Conservation (phyloP, 805 yeast species). For the Vanderwaltozyma yarrowii region DNA sequence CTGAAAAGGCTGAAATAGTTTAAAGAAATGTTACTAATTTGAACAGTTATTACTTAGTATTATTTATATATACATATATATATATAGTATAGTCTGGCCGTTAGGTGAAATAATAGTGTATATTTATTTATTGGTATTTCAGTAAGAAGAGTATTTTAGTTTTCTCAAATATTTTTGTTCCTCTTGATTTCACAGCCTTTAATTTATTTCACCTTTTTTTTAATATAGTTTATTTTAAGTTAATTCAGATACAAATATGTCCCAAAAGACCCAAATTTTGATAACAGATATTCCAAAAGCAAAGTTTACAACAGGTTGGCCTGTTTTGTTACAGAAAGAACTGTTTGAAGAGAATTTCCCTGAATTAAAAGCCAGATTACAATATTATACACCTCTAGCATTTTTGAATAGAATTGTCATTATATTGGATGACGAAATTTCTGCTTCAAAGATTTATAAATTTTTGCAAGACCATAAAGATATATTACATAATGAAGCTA, state of each 20-base stretch:
- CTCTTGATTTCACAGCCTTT: too few species aligned
- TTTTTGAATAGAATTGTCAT: conserved; percentile 36
- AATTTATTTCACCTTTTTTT: too few species aligned
- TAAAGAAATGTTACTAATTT: not conserved
- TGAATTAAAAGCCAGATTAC: conserved; percentile 11
- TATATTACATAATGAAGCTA: conserved; percentile 6
- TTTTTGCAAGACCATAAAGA: conserved; percentile 10
- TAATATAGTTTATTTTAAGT: too few species aligned
- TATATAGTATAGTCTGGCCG: too few species aligned
- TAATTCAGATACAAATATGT: too few species aligned
- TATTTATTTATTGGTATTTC: too few species aligned
- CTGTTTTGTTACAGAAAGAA: conserved; percentile 13
- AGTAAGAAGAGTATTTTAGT: too few species aligned
- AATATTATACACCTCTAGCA: conserved; percentile 32
- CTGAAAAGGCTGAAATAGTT: not conserved
- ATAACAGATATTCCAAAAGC: conserved; percentile 24
- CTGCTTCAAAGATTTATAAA: conserved; percentile 17
- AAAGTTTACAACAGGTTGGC: conserved; percentile 20
- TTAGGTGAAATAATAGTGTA: too few species aligned
- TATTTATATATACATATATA: too few species aligned
- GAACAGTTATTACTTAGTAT: too few species aligned
- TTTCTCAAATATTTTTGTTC: too few species aligned
- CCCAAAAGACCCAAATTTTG: conserved; percentile 21
- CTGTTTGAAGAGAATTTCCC: conserved; percentile 20
- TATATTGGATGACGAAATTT: conserved; percentile 22